Base-by-base conservation (phyloP, 2,329 filamentous ascomycete genomes). In the Cladosporium sphaerospermum region DNA sequence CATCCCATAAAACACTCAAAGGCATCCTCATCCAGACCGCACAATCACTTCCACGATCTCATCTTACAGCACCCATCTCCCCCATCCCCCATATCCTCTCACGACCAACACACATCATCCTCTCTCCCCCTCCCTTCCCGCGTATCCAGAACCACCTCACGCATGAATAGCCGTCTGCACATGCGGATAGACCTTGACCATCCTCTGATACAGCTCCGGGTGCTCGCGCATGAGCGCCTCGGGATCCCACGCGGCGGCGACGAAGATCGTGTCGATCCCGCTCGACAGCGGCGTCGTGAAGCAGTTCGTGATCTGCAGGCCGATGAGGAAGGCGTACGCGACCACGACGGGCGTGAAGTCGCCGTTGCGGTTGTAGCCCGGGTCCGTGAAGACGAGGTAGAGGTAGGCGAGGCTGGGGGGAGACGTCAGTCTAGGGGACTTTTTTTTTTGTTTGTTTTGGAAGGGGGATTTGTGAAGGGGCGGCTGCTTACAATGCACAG, bases 201-300 rank as follows among this genome's bases (percentile, higher is more conserved):
- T 86, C 57, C 82, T 78, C 13, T 83, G 74, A 69, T 92, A 96
- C 44, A 97, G 72, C 56, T 95, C 89, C 0, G 84, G 83, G 69
- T 96, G 91, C 53, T 93, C 84, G 40, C 81, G 76, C 67, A 89
- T 85, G 74, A 96, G 74, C 8, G 92, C 86, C 64, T 86, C 79
- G 8, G 80, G 79, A 66, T 82, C 79, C 79, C 80, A 84, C 2
- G 79, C 81, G 69, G 78, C 78, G 2, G 89, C 90, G 0, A 96
- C 89, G 62, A 96, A 96, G 56, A 96, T 88, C 0, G 91, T 95
- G 61, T 95, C 88, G 57, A 95, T 82, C n/a, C 92, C 92, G 62
- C 85, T 91, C 58, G 85, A 85, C 53, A 97, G 76, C 1, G 92
- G 92, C 0, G 88, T 92, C 33, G 92, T 88, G 72, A 96, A 95